These are phyloP conservation scores for Pelargonium fulgidum DNA, from an alignment of 441 rosid genomes.

Conservation along the genomic window DNA sequence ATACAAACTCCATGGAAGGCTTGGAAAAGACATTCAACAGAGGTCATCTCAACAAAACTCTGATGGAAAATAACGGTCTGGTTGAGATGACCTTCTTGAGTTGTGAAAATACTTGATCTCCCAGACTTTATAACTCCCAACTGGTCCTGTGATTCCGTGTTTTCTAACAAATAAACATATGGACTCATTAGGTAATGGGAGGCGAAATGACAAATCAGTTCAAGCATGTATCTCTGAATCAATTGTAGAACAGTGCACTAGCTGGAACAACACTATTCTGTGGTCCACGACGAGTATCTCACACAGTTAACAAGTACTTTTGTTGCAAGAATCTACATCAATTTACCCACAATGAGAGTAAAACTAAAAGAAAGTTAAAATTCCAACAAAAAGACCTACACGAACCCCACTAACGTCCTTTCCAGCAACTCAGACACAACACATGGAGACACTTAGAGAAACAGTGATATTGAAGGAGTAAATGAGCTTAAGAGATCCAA, in stretches of 20 bases:
- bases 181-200: neutral
- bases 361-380: too few relatives aligned
- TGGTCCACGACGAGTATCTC: too few relatives aligned
- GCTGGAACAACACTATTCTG: too few relatives aligned
- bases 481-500: neutral
- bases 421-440: neutral
- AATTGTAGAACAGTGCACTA: neutral
- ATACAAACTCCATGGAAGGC: neutral
- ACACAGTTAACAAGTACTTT: too few relatives aligned
- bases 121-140: neutral
- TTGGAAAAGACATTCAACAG: neutral
- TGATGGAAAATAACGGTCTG: neutral
- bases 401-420: neutral
- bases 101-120: neutral
- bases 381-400: neutral
- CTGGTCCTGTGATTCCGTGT: conserved; percentile 4
- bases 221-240: neutral
- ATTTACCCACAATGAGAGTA: too few relatives aligned
- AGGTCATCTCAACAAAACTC: too few relatives aligned
- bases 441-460: neutral
- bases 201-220: neutral
- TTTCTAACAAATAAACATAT: neutral
- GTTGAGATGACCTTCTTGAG: neutral
- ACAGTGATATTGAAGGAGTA: neutral
- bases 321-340: too few relatives aligned